phyloP scores from a whole-genome alignment of 805 yeast genomes.

The Danielozyma ontarioensis region DNA sequence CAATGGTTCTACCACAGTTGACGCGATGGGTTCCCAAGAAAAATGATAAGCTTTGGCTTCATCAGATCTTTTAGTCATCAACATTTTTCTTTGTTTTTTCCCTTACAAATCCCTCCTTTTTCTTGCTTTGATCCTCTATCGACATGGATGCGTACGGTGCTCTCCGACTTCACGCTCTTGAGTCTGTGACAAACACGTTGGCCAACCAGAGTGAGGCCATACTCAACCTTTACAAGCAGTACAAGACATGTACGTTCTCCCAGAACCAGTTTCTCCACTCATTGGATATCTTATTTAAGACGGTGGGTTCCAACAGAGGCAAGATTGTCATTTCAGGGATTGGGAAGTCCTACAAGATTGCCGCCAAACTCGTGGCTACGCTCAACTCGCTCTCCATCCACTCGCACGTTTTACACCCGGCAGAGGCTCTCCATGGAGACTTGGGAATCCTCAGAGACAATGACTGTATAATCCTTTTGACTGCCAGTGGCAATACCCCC shows the following conservation, averaged over 20 bases:
- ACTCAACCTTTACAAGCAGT: constrained; percentile 40
- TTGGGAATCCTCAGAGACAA: constrained; percentile 62
- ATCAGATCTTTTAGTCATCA: too few species aligned
- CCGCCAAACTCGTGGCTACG: constrained; percentile 74
- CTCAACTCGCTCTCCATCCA: constrained; percentile 73
- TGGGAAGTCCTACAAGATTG: constrained; percentile 81
- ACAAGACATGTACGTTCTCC: constrained; percentile 40
- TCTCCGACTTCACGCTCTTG: constrained; percentile 15
- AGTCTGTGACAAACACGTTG: constrained; percentile 37
- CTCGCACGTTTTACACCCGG: constrained; percentile 67
- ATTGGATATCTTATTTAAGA: constrained; percentile 31
- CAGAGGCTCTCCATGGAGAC: constrained; percentile 90
- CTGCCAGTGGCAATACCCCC: constrained; percentile 81
- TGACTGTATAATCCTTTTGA: constrained; percentile 59
- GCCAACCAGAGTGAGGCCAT: constrained; percentile 45
- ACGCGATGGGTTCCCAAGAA: too few species aligned
- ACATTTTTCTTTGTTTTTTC: too few species aligned
- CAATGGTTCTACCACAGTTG: too few species aligned
- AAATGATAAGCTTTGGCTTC: too few species aligned
- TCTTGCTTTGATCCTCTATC: too few species aligned
- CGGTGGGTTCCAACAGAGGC: constrained; percentile 39
- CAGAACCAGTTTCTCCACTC: constrained; percentile 40
- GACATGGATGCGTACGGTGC: not conserved
- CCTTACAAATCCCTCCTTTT: too few species aligned
- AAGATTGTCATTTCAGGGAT: constrained; percentile 77